phyloP scores from a whole-genome alignment of 305 asterid species.

The Salvia sclarea region DNA sequence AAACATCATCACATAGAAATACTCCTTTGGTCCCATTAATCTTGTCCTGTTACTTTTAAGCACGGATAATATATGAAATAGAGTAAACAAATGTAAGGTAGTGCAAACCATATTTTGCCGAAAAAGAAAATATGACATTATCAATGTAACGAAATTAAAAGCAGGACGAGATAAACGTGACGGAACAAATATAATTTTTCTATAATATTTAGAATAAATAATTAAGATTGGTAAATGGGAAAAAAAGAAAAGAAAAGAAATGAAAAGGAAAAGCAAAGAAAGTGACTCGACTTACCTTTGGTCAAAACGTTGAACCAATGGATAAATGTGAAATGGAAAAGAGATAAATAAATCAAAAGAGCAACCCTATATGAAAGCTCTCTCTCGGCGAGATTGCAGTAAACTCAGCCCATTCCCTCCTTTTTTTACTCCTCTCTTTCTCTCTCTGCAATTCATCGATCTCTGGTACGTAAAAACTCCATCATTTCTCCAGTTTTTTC shows the following conservation, averaged over 20 bases:
- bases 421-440: conserved; percentile 23
- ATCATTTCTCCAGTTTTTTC: too few species aligned
- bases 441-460: conserved; percentile 43
- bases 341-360: conserved; percentile 1
- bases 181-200: too few species aligned
- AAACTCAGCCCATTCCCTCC: conserved; percentile 40
- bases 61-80: too few species aligned
- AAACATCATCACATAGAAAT: too few species aligned
- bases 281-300: conserved; percentile 41
- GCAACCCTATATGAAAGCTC: conserved; percentile 46
- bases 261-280: conserved; percentile 31
- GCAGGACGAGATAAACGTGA: too few species aligned
- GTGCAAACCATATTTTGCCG: too few species aligned
- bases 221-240: background rate
- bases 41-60: too few species aligned
- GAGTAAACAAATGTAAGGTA: too few species aligned
- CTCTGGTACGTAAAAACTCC: conserved; percentile 40
- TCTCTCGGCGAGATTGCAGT: conserved; percentile 34
- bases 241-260: background rate
- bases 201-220: too few species aligned
- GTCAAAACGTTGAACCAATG: conserved; percentile 41
- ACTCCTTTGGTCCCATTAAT: too few species aligned
- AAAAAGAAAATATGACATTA: too few species aligned
- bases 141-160: too few species aligned
- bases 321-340: background rate